Evolutionary conservation across 2,329 filamentous ascomycete species (phyloP), one percentile per base, ranked within the genome.

Genomic region (Emericellopsis cladophorae): DNA sequence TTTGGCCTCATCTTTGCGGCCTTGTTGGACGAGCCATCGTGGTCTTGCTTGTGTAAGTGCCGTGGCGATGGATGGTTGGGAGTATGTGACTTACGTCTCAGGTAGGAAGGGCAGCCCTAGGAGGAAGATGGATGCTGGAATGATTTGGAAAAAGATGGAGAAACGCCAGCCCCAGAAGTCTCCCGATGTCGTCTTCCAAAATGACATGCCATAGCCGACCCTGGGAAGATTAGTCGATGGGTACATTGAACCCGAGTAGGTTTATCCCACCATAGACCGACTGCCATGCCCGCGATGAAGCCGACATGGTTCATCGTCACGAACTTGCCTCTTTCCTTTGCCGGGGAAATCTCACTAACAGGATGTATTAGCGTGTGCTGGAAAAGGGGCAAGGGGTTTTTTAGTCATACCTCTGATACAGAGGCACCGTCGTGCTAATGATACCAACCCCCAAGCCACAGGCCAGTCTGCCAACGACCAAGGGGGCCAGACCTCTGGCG

Each of bases 301-400:
- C 74, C 74, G 36, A 76, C 63, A 40, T 78, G 74, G 48, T 77
- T 77, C 54, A 77, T 62, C 9, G 76, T 71, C 2, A 78, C 72
- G 43, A 72, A 72, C 44, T 64, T 64, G 4, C 74, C 74, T 7
- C 74, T 62, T 42, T 74, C 60, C 11, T 59, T 61, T 0, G 72
- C 69, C 0, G 73, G 72, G 0, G 72, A 61, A 16, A 77, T 64
- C 51, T 77, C 73, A 49, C 72, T 75, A 31, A 9, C 26, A 6
- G 11, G 4, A 18, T 12, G 10, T 9, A 31, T 40, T 8, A 40
- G 38, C n/a, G 15, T 3, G 10, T 16, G 31, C n/a, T 26, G 29
- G 14, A n/a, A 3, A 3, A 29, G 26, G 26, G 26, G 26, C 12
- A 43, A 50, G 21, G 26, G 9, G 26, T 29, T 29, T 21, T 9